Percentiles rank a stretch among this genome's conserved stretches.
Evolutionary conservation across 371 early-diverging fungal genomes (phyloP).

Genomic region (Mortierella sp.): DNA sequence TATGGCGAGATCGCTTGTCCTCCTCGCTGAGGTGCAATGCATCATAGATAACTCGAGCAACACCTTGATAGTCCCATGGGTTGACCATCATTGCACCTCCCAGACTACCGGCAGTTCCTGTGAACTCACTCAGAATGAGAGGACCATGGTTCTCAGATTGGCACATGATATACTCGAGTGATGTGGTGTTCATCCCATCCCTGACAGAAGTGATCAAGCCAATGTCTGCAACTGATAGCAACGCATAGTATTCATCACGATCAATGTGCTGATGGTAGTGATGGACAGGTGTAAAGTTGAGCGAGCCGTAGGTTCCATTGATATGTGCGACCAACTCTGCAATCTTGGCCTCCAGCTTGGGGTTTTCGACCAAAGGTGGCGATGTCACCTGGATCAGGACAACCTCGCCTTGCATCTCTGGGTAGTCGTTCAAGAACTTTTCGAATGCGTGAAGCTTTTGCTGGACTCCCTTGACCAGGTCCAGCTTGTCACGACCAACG

Average conservation of each 20-base stretch:
- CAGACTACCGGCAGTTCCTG: conserved; percentile 95
- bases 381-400: conserved; percentile 90
- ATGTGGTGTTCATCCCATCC: conserved; percentile 99
- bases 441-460: conserved; percentile 97
- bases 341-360: conserved; percentile 83
- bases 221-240: conserved; percentile 94
- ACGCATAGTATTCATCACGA: conserved; percentile 93
- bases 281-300: conserved; percentile 95
- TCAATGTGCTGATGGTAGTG: conserved; percentile 96
- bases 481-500: conserved; percentile 98
- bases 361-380: conserved; percentile 61
- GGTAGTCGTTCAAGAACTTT: conserved; percentile 88
- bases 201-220: conserved; percentile 95
- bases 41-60: conserved; percentile 91
- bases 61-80: conserved; percentile 96
- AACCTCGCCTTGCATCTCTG: conserved; percentile 89
- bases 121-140: conserved; percentile 97
- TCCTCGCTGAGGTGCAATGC: conserved; percentile 86
- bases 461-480: conserved; percentile 97
- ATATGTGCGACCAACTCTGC: conserved; percentile 91
- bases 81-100: conserved; percentile 94
- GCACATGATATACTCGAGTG: conserved; percentile 97
- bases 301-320: conserved; percentile 93
- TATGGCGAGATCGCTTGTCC: conserved; percentile 79
- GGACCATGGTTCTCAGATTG: conserved; percentile 92